Base-by-base conservation (phyloP, 805 yeast species). In the Candida nanaspora region DNA sequence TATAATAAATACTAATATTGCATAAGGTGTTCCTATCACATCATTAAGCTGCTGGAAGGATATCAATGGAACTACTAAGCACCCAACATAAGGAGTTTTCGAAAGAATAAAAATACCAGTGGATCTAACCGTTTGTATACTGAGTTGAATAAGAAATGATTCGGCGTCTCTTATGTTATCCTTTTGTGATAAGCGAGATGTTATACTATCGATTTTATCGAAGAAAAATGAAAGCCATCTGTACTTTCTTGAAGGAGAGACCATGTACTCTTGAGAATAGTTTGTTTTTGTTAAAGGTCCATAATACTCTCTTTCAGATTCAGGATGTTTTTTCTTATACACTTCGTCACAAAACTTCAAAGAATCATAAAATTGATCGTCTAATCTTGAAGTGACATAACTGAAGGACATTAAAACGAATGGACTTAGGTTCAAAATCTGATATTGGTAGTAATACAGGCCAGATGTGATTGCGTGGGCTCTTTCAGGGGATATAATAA, bases 21-120 rank as follows among this genome's bases (percentile, higher is more conserved):
- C 70, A 7, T 74, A 59, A 3, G 68, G 48, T 0, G 74, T 56
- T 1, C 83, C 82, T 16, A 74, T 59, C 19, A 65, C 64, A 33
- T 57, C 61, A 46, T 69, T 57, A 42, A 76, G 65, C 6, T 62
- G 61, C 42, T 62, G 64, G 48, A 74, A 72, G 4, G 78, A 62
- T 11, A 64, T 51, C 0, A 64, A 41, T 1, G 77, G 72, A 14
- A 74, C 50, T 4, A 70, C 58, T 16, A 70, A 42, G 3, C 59
- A 41, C 2, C 78, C 78, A 14, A 71, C 42, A 20, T 57, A 53
- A 1, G 82, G 78, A 6, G 68, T 41, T 40, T 53, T 52, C 8
- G 70, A 57, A n/a, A 66, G 41, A 3, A 56, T 22, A 41, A 61
- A 67, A 13, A 70, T 43, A 9, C 52, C 46, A 15, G 66, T 40